Conservation (phyloP, 2,329 filamentous ascomycete genomes). For the Neurospora crassa region DNA sequence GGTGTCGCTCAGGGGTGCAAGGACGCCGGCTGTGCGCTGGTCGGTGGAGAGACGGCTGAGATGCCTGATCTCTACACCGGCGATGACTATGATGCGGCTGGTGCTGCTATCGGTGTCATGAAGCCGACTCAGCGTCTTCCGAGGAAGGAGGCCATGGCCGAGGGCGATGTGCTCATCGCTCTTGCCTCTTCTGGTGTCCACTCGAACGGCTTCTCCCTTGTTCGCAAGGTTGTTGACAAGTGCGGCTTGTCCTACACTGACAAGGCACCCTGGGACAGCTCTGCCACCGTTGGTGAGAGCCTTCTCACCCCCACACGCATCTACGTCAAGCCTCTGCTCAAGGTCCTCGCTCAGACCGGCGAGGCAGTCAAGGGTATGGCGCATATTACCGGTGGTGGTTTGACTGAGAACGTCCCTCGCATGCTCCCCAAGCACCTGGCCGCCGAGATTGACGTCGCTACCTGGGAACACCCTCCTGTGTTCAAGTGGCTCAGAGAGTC, state of each 20-base stretch:
- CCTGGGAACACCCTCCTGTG: constrained; percentile 68
- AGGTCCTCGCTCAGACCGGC: constrained; percentile 39
- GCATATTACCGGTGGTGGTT: constrained; percentile 92
- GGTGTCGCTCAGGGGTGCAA: constrained; percentile 84
- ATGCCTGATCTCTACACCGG: constrained; percentile 92
- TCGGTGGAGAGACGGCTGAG: constrained; percentile 96
- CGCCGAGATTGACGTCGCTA: constrained; percentile 67
- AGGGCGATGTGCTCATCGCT: constrained; percentile 78
- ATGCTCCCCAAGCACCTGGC: constrained; percentile 75
- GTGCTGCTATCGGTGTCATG: constrained; percentile 81
- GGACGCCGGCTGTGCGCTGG: constrained; percentile 75
- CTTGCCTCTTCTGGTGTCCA: constrained; percentile 80
- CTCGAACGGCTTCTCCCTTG: constrained; percentile 96
- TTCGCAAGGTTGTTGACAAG: constrained; percentile 75
- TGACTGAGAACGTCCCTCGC: constrained; percentile 87
- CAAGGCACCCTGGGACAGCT: constrained; percentile 64
- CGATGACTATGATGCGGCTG: constrained; percentile 88
- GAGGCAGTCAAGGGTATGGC: constrained; percentile 80
- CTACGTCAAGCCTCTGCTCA: constrained; percentile 77
- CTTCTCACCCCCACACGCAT: constrained; percentile 87
- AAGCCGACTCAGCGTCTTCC: constrained; percentile 62
- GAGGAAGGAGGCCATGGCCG: constrained; percentile 61
- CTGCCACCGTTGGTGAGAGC: constrained; percentile 53
- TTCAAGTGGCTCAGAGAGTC: constrained; percentile 77
- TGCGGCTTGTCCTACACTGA: constrained; percentile 63